Base-by-base conservation (phyloP, 768 basidiomycete genomes). In the Pleurotus eryngii region DNA sequence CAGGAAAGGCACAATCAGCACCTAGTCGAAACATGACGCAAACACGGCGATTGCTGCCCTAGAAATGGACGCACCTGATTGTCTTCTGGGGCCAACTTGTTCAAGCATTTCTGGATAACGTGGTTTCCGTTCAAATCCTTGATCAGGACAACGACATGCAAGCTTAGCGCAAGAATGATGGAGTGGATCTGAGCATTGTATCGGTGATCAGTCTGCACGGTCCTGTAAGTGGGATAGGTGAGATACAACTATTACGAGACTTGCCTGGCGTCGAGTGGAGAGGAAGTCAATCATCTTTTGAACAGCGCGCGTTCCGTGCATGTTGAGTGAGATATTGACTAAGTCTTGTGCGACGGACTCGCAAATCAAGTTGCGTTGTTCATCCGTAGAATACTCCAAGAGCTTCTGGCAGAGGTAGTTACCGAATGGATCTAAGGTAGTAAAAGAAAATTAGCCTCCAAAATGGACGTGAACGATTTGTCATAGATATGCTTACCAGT, bases 201-300 rank as follows among this genome's bases (percentile, higher is more conserved):
- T 77, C 86, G 77, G 69, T 82, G 81, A 81, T 91, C 89, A 81
- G 88, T 80, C 89, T 91, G 80, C 66, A 72, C 65, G 64, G 64
- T 57, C 64, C 71, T 64, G 82, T 86, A 72, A 86, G 81, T 78
- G 75, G 71, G 69, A 74, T 72, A 76, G 72, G 70, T 59, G 70
- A 63, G 69, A 63, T 63, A 49, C 56, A 64, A 61, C 58, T 51
- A 63, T 60, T 61, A 67, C 56, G 48, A 59, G 61, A 84, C 87
- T 82, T 77, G 79, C 92, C 90, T 95, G 93, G 68, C 97, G 80
- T 65, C 92, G 87, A 55, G 92, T 94, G 18, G 95, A 96, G 68
- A 99, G 76, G 79, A 97, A 98, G 72, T 99, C 97, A 61, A 99
- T 97, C 96, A 98, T 98, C 79, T 98, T 98, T 78, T 99, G 97